Conservation (phyloP, 2,329 filamentous ascomycete genomes). For the Calonectria multiphialidica region DNA sequence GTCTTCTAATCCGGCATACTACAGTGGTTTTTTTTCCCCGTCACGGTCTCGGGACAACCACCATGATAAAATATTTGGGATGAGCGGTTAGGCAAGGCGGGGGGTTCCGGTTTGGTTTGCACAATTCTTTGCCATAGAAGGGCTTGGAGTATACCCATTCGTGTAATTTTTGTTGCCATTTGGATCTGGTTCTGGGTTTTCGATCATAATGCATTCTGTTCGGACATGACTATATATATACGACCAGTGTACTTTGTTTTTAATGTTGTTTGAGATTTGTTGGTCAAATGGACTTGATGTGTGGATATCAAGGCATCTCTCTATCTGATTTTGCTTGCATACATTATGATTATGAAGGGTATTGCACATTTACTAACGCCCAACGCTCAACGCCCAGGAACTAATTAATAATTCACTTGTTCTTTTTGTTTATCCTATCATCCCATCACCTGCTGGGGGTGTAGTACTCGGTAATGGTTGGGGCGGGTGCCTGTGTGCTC, state of each 20-base stretch:
- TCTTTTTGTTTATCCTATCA: not conserved
- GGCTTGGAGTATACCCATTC: conserved; percentile 42
- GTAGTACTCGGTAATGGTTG: conserved; percentile 23
- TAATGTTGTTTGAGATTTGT: not conserved
- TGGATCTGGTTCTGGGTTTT: conserved; percentile 9
- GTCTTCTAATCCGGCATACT: conserved; percentile 11
- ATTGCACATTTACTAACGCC: not conserved
- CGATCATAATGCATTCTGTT: conserved; percentile 20
- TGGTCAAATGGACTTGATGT: not conserved
- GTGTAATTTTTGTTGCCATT: conserved; percentile 37
- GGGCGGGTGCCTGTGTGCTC: conserved; percentile 9
- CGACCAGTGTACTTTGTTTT: not conserved
- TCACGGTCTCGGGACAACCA: conserved; percentile 5
- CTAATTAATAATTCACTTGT: not conserved
- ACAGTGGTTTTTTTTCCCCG: conserved; percentile 4
- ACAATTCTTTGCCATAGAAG: conserved; percentile 5
- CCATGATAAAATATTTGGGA: conserved; percentile 31
- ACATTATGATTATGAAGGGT: conserved; percentile 15
- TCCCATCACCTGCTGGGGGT: conserved; percentile 3
- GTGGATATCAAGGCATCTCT: not conserved
- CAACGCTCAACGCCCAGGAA: not conserved
- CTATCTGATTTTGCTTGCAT: not conserved
- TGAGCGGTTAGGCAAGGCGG: conserved; percentile 24
- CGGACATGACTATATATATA: not conserved
- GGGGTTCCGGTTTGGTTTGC: conserved; percentile 19